Conservation (phyloP, 768 basidiomycete species). For the Psilocybe tampanensis region DNA sequence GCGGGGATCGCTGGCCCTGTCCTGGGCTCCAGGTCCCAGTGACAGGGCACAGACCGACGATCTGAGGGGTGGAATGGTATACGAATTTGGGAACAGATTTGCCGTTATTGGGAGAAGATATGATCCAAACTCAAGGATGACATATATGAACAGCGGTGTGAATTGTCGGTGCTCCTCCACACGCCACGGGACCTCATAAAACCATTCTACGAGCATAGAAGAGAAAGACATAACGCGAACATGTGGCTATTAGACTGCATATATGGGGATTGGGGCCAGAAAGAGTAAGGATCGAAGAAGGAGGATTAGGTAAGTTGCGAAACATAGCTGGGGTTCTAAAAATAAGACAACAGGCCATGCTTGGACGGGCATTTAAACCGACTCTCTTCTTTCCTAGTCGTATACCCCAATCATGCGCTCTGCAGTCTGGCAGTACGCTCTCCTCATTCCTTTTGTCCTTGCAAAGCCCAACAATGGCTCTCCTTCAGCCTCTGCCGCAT, state of each 20-base stretch:
- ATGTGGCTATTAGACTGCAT: slow-evolving; percentile 10
- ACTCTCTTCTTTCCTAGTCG: not conserved
- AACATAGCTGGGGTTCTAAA: slow-evolving; percentile 1
- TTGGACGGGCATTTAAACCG: no score
- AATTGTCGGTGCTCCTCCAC: slow-evolving; percentile 1
- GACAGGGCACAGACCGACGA: not conserved
- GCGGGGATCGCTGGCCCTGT: not conserved
- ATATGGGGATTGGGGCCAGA: slow-evolving; percentile 4
- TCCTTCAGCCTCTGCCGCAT: not conserved
- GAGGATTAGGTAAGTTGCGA: slow-evolving; percentile 5
- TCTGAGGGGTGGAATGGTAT: not conserved
- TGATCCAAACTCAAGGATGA: slow-evolving; percentile 9
- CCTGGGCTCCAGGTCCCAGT: not conserved
- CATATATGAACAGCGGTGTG: slow-evolving; percentile 9
- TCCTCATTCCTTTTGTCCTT: slow-evolving; percentile 13
- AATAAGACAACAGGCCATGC: slow-evolving; percentile 7
- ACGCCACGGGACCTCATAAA: slow-evolving; percentile 8
- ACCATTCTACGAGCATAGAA: slow-evolving; percentile 9
- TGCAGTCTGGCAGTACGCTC: slow-evolving; percentile 13
- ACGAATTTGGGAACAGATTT: slow-evolving; percentile 8
- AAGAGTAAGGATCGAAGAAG: not conserved
- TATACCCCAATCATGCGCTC: slow-evolving; percentile 10
- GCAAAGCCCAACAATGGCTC: slow-evolving; percentile 1
- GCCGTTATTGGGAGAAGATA: slow-evolving; percentile 1
- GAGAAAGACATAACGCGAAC: not conserved